Percentiles rank a stretch among this genome's conserved stretches.
These are phyloP conservation scores for Musa balbisiana DNA, from an alignment of 202 grass and related monocot genomes.

Conservation along the genomic window DNA sequence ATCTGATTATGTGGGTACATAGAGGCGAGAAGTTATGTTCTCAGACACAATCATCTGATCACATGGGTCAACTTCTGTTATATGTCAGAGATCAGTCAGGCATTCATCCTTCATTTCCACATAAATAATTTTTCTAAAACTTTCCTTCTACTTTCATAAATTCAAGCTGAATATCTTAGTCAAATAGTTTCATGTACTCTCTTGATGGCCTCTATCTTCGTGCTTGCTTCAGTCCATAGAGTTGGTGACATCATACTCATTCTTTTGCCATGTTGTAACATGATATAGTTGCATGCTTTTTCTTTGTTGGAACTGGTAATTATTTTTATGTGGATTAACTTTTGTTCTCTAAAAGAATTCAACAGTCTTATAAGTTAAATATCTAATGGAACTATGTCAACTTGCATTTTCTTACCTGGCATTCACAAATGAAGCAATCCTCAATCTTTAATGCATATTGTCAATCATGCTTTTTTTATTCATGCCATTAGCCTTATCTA, in stretches of 20 bases:
- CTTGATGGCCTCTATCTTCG: background rate
- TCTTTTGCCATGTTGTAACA: background rate
- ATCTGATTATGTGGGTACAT: no score
- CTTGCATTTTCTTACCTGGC: background rate
- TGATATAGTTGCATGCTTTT: background rate
- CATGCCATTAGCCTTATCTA: background rate
- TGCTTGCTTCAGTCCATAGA: background rate
- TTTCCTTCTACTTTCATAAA: no score
- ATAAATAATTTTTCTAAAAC: no score
- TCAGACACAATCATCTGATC: no score
- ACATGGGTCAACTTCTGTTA: no score
- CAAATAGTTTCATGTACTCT: no score
- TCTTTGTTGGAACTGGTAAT: background rate
- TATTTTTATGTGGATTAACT: background rate
- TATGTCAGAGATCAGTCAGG: no score
- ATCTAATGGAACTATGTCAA: background rate
- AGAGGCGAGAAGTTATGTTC: no score
- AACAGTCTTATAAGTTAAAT: background rate
- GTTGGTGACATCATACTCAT: background rate
- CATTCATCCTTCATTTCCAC: no score
- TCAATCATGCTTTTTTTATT: background rate
- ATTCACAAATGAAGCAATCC: background rate
- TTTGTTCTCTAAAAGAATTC: background rate
- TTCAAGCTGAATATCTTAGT: no score
- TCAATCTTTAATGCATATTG: background rate